phyloP scores from a whole-genome alignment of 768 basidiomycete species.

The Hortiboletus flavorubellus region DNA sequence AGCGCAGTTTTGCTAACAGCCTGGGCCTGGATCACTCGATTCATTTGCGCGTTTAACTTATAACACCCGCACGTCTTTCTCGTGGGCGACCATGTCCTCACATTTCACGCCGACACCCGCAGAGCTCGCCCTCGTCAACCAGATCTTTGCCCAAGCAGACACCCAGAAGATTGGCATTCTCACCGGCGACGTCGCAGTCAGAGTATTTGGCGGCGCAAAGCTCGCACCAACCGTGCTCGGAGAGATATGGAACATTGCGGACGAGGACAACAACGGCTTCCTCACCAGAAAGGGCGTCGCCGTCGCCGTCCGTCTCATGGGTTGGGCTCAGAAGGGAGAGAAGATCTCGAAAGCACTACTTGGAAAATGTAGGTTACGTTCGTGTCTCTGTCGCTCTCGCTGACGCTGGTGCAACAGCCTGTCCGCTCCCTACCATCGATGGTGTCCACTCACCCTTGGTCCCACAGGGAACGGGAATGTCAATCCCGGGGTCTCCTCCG shows the following conservation, averaged over 20 bases:
- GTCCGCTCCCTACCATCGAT: slow-evolving; percentile 78
- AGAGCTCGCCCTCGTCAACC: slow-evolving; percentile 60
- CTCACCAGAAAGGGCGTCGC: slow-evolving; percentile 86
- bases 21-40: neutral
- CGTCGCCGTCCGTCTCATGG: slow-evolving; percentile 86
- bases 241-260: slow-evolving; percentile 91
- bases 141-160: slow-evolving; percentile 73
- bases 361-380: slow-evolving; percentile 54
- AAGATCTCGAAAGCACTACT: slow-evolving; percentile 58
- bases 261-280: slow-evolving; percentile 92
- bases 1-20: slow-evolving; percentile 17
- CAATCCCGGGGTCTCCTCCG: slow-evolving; percentile 61
- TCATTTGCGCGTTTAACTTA: slow-evolving; percentile 15
- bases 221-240: slow-evolving; percentile 76
- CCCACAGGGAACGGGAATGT: slow-evolving; percentile 53
- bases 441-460: slow-evolving; percentile 52
- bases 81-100: slow-evolving; percentile 34
- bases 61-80: slow-evolving; percentile 10
- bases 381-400: neutral
- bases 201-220: slow-evolving; percentile 79
- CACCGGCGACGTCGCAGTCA: slow-evolving; percentile 89
- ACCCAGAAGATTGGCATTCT: slow-evolving; percentile 77
- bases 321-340: slow-evolving; percentile 88
- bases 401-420: slow-evolving; percentile 51
- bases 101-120: slow-evolving; percentile 44